Conservation (phyloP, 192 early-diverging fungal genomes). For the Coemansia sp. region DNA sequence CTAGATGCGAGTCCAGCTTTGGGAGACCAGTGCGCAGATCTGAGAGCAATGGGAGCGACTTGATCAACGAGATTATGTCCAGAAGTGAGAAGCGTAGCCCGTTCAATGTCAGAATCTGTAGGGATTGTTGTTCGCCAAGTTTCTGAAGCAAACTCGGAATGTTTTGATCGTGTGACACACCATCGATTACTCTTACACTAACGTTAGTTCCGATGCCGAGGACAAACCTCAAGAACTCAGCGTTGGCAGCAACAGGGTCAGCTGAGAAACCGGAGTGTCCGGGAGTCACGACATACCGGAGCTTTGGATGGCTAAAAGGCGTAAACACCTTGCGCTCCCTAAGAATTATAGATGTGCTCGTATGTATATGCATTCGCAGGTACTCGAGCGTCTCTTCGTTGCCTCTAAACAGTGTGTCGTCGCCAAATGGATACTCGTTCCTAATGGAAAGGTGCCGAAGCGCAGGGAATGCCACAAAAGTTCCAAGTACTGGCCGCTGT, state of each 20-base stretch:
- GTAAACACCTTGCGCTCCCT: not conserved
- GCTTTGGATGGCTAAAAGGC: not conserved
- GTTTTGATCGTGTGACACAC: not conserved
- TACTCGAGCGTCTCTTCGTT: not conserved
- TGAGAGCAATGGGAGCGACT: not conserved
- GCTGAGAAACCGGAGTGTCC: not conserved
- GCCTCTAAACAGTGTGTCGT: not conserved
- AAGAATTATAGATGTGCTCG: not conserved
- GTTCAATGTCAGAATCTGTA: not conserved
- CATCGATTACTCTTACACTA: not conserved
- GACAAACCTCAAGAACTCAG: not conserved
- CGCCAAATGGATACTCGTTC: not conserved
- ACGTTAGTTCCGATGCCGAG: not conserved
- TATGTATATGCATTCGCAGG: not conserved
- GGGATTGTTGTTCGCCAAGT: not conserved
- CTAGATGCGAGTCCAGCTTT: not conserved
- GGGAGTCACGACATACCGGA: not conserved
- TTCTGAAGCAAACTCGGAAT: not conserved
- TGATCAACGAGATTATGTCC: not conserved
- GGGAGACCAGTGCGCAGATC: not conserved
- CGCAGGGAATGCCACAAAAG: not conserved
- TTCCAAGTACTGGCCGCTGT: not conserved
- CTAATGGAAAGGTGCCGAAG: not conserved
- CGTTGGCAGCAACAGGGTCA: not conserved
- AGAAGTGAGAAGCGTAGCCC: not conserved